These are phyloP conservation scores for Diaporthe aspalathi DNA, from an alignment of 2,329 filamentous ascomycete genomes.

Conservation along the genomic window DNA sequence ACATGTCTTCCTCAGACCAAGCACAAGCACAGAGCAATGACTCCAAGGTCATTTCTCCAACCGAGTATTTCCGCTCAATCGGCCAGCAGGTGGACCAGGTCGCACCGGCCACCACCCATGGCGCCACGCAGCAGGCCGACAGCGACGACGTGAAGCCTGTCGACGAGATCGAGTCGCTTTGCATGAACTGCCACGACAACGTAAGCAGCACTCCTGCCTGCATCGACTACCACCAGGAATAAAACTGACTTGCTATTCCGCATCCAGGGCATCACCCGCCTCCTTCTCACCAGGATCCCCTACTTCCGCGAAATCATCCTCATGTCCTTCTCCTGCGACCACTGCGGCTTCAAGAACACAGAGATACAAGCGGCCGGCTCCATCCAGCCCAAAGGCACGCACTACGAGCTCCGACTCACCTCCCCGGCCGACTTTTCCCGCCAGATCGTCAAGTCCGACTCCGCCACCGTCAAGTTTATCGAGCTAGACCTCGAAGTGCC, in stretches of 20 bases:
- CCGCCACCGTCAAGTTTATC: conserved; percentile 85
- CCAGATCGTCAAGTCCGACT: conserved; percentile 93
- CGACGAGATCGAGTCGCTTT: conserved; percentile 80
- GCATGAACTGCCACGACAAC: conserved; percentile 88
- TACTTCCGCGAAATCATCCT: conserved; percentile 98
- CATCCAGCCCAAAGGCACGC: conserved; percentile 88
- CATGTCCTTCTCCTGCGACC: conserved; percentile 94
- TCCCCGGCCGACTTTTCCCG: conserved; percentile 79
- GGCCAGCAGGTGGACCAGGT: conserved; percentile 70
- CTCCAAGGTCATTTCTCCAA: conserved; percentile 51
- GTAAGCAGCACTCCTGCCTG: conserved; percentile 55
- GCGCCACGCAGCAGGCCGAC: conserved; percentile 46
- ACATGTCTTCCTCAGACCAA: conserved; percentile 45
- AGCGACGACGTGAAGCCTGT: conserved; percentile 66
- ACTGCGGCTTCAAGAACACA: conserved; percentile 91
- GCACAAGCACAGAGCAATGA: conserved; percentile 48
- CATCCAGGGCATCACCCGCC: conserved; percentile 79
- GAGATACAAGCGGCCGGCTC: conserved; percentile 93
- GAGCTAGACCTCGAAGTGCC: conserved; percentile 95
- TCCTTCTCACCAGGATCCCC: conserved; percentile 91
- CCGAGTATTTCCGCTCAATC: conserved; percentile 72
- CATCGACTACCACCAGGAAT: not conserved
- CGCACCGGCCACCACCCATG: conserved; percentile 53
- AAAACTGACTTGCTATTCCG: not conserved
- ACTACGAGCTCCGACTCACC: conserved; percentile 85